Evolutionary conservation across 352 stramenopile genomes (phyloP), one percentile per base, ranked within the genome.

Genomic region (Phytophthora hibernalis): DNA sequence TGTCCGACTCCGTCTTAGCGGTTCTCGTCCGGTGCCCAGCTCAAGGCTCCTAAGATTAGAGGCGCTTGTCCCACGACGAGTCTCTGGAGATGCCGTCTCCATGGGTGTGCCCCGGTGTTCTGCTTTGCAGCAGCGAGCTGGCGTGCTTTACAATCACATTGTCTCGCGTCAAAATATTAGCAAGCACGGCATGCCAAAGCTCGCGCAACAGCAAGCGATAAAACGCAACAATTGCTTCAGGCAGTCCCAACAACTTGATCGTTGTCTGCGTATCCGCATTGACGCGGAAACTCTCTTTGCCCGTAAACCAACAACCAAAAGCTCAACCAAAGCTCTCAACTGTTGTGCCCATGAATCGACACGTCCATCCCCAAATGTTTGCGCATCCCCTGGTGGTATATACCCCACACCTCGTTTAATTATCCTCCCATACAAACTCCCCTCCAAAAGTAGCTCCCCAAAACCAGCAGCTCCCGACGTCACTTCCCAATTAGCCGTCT

Each of bases 21-120:
- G 16, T 48, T 21, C 42, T 5, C 42, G 26, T 48, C 42, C 42
- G 10, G 21, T 59, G 52, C 21, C 12, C 35, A 30, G 6, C 26
- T n/a, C n/a, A n/a, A 48, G 28, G 12, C 24, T 26, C 12, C 54
- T 52, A 61, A 61, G 24, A 61, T 61, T 61, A 61, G 54, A 61
- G 52, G 35, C 20, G 21, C 7, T 48, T 42, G 35, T n/a, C n/a
- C n/a, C n/a, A n/a, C 13, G 26, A 42, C 31, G 13, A 40, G 33
- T 38, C 33, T 38, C 11, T 31, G 28, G 28, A 7, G 28, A 31
- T 31, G 28, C 12, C 28, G 28, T 33, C 28, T 33, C 28, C 1
- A 33, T 7, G 28, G 28, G 5, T 33, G 11, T 9, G 8, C 28
- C 2, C 28, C 8, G 28, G 8, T 33, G 26, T 1, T 30, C 26